Percentiles rank a stretch among this genome's conserved stretches.
phyloP scores from a whole-genome alignment of 495 filamentous ascomycete species.

The Lepidopterella palustris region DNA sequence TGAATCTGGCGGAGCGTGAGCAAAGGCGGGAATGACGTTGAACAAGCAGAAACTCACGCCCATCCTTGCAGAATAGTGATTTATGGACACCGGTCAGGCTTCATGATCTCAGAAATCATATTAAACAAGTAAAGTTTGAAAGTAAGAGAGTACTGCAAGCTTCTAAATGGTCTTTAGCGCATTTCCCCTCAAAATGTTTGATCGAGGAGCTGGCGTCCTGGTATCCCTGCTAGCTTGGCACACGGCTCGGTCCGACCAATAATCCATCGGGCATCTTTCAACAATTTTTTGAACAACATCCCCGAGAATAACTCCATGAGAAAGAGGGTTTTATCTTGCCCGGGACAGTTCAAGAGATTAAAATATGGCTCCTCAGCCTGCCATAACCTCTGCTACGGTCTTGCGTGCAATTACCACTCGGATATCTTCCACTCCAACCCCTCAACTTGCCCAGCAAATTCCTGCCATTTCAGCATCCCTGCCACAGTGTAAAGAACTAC shows the following conservation, averaged over 20 bases:
- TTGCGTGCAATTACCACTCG: conserved; percentile 34
- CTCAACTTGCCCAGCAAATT: conserved; percentile 31
- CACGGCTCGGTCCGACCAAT: background rate
- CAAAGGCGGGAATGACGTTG: conserved; percentile 22
- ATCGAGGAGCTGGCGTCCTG: background rate
- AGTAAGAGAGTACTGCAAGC: background rate
- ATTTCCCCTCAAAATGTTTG: background rate
- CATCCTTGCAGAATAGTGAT: conserved; percentile 8
- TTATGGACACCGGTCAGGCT: background rate
- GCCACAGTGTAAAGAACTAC: conserved; percentile 31
- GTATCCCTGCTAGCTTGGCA: background rate
- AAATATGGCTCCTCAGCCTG: conserved; percentile 5
- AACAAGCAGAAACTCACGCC: conserved; percentile 15
- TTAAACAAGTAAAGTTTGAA: background rate
- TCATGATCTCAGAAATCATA: background rate
- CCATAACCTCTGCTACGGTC: conserved; percentile 4
- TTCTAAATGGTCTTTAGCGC: background rate
- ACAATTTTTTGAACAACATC: background rate
- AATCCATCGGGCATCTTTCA: background rate
- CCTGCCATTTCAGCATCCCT: conserved; percentile 29
- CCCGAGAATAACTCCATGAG: too few relatives aligned
- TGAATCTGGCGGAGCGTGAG: conserved; percentile 15
- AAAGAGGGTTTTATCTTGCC: too few relatives aligned
- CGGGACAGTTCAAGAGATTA: background rate
- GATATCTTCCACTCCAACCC: conserved; percentile 30